A percentile compares a stretch with the other conserved stretches of the same genome.
Evolutionary conservation across 164 flowering plant species (phyloP).

Genomic region (Magnolia sinica): DNA sequence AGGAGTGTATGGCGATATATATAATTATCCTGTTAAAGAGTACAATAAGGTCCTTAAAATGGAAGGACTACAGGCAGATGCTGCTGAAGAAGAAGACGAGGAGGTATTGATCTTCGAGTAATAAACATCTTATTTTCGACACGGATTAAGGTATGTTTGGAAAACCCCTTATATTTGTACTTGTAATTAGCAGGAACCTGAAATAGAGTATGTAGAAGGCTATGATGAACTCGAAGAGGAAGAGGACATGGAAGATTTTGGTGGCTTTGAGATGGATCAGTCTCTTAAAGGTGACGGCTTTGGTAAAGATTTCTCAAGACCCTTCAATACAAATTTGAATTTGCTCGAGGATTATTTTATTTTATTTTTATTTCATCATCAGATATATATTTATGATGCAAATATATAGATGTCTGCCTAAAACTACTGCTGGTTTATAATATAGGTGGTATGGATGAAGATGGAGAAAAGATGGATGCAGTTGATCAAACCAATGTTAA

Average conservation of each 20-base stretch:
- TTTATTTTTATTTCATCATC: neutral
- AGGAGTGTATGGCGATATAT: constrained; percentile 76
- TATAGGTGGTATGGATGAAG: constrained; percentile 44
- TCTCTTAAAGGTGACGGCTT: constrained; percentile 26
- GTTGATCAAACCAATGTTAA: constrained; percentile 22
- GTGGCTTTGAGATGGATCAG: constrained; percentile 32
- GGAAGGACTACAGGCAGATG: constrained; percentile 27
- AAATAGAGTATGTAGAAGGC: constrained; percentile 79
- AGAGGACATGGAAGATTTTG: constrained; percentile 94
- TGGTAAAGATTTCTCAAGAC: constrained; percentile 17
- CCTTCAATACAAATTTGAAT: neutral
- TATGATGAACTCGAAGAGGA: constrained; percentile 83
- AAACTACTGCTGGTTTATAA: neutral
- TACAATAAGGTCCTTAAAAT: constrained; percentile 48
- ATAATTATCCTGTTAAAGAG: constrained; percentile 48
- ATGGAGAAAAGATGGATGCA: constrained; percentile 37
- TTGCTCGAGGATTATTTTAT: neutral
- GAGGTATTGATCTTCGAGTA: constrained; percentile 31
- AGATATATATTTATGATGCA: neutral
- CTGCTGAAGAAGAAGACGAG: constrained; percentile 34
- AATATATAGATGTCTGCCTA: neutral
- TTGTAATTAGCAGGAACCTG: constrained; percentile 45
- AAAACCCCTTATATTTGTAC: neutral
- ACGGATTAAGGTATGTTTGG: neutral
- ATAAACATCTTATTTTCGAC: neutral